Evolutionary conservation across 1,139 yeast species (phyloP).

Genomic region (Taphrina deformans): DNA sequence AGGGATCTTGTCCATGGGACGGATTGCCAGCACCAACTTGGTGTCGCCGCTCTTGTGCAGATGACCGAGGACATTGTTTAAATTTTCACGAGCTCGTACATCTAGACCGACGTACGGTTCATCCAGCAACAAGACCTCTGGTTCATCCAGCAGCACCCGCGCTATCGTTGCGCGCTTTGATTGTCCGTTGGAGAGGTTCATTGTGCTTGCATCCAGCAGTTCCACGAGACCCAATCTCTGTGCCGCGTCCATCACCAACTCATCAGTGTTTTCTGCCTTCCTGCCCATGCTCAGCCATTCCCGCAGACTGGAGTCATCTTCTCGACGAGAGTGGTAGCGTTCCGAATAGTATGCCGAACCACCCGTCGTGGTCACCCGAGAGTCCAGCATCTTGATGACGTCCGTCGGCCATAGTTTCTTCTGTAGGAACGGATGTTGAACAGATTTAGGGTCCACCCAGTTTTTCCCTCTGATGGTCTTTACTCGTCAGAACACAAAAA

Average conservation of each 20-base stretch:
- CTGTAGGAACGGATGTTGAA: conserved; percentile 56
- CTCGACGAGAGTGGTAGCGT: conserved; percentile 81
- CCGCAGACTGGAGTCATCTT: conserved; percentile 73
- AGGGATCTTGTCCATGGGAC: conserved; percentile 75
- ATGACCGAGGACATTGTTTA: conserved; percentile 54
- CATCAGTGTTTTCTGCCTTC: not conserved
- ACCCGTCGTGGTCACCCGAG: conserved; percentile 58
- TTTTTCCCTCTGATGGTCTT: conserved; percentile 19
- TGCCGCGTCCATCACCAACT: conserved; percentile 40
- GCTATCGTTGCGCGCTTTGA: conserved; percentile 87
- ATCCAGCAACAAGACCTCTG: conserved; percentile 69
- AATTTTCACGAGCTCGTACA: conserved; percentile 63
- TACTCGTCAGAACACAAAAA: not conserved
- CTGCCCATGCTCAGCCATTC: conserved; percentile 51
- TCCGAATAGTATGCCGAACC: conserved; percentile 78
- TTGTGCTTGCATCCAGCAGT: conserved; percentile 66
- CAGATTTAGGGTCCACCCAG: conserved; percentile 49
- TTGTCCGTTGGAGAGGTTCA: conserved; percentile 90
- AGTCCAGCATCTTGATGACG: conserved; percentile 53
- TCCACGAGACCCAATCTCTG: conserved; percentile 57
- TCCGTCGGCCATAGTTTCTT: conserved; percentile 51
- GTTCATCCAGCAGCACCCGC: conserved; percentile 62
- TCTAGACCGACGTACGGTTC: conserved; percentile 89
- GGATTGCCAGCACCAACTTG: conserved; percentile 65
- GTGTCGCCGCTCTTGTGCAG: conserved; percentile 45